A percentile compares a stretch with the other conserved stretches of the same genome.
Conservation (phyloP, 2,329 filamentous ascomycete species). For the Stemphylium vesicarium region DNA sequence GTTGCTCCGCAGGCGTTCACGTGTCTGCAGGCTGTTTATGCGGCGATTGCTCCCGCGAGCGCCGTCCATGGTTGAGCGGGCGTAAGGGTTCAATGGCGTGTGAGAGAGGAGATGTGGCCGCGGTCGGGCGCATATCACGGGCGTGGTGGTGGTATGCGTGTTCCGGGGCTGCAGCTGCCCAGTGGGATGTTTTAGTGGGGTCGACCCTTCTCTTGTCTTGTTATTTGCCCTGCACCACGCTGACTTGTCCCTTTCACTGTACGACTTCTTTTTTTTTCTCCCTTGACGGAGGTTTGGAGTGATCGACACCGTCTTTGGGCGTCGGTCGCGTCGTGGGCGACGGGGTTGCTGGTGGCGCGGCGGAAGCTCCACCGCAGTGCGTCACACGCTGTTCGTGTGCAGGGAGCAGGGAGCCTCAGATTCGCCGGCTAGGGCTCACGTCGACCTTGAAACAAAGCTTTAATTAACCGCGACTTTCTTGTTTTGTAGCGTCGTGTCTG, state of each 20-base stretch:
- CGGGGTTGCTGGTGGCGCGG: slow-evolving; percentile 35
- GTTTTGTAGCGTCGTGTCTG: not conserved
- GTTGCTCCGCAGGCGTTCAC: slow-evolving; percentile 50
- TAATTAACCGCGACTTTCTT: slow-evolving; percentile 4
- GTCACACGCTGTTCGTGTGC: slow-evolving; percentile 13
- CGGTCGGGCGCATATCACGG: slow-evolving; percentile 37
- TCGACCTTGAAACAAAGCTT: slow-evolving; percentile 13
- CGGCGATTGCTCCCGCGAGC: slow-evolving; percentile 45
- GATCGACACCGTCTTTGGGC: slow-evolving; percentile 12
- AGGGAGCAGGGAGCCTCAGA: slow-evolving; percentile 12
- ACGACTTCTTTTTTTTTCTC: not conserved
- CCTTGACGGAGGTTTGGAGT: slow-evolving; percentile 1
- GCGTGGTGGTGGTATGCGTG: slow-evolving; percentile 20
- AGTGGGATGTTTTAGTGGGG: slow-evolving; percentile 27
- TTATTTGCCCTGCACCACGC: not conserved
- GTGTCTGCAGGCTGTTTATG: slow-evolving; percentile 52
- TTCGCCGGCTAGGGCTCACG: slow-evolving; percentile 6
- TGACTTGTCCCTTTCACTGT: not conserved
- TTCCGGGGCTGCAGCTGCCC: slow-evolving; percentile 26
- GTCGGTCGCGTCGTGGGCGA: slow-evolving; percentile 26
- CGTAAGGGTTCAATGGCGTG: slow-evolving; percentile 25
- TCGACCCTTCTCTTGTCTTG: slow-evolving; percentile 24
- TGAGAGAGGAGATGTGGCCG: slow-evolving; percentile 15
- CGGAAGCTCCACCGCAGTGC: slow-evolving; percentile 35
- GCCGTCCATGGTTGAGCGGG: slow-evolving; percentile 36